Evolutionary conservation across 2,329 filamentous ascomycete species (phyloP), one percentile per base, ranked within the genome.

Genomic region (Alternaria sp.): DNA sequence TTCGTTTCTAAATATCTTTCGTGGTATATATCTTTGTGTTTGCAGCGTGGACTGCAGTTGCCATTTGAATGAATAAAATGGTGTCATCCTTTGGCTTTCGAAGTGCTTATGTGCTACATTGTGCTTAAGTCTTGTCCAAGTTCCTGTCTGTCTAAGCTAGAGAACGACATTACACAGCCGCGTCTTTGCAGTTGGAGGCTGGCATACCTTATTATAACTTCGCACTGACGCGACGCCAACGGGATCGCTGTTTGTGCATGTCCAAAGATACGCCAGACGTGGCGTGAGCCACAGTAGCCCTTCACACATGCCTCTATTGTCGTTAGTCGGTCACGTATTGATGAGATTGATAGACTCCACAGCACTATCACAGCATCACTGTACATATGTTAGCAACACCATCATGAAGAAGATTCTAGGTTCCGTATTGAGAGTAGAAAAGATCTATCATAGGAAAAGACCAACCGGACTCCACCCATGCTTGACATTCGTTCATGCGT

Each of bases 381-480:
- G n/a, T n/a, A n/a, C n/a, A n/a, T n/a, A n/a, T n/a, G n/a, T n/a
- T n/a, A n/a, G 15, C 15, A n/a, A 15, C 0, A 41, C 1, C 15
- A n/a, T n/a, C 33, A 41, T 41, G 37, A 53, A 41, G 49, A 53
- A 41, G 49, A 37, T 18, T 57, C 44, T 58, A 33, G 33, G 45
- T 46, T 58, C 50, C 28, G 41, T 53, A 37, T 37, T 46, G 49
- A 41, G 49, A 25, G 60, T 41, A 50, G 43, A 53, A 54, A 51
- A 53, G 28, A 54, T 53, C 46, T 12, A 54, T 41, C 21, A 25
- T 58, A 62, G 54, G 49, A 45, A 58, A 41, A 37, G 55, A 41
- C 20, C 54, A 44, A 26, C 46, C 21, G 12, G 47, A 62, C 60
- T 62, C 60, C 60, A 41, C 41, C 41, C 49, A 60, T 63, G 55